A percentile compares a stretch with the other conserved stretches of the same genome.
phyloP scores from a whole-genome alignment of 345 rosid genomes.

The Raphanus sativus region DNA sequence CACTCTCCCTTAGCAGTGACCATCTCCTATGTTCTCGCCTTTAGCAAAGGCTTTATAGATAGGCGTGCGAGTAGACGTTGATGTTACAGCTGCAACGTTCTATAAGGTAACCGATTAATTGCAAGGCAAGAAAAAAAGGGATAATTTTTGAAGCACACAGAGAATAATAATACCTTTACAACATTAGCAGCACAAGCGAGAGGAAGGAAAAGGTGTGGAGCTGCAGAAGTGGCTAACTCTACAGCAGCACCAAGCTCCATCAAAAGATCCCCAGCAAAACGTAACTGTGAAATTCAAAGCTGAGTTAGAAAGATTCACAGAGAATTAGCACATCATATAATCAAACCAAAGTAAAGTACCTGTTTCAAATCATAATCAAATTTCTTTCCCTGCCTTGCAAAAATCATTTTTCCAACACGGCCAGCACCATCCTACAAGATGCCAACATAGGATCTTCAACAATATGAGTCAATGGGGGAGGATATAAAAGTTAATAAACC shows the following conservation, averaged over 20 bases:
- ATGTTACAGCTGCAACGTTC: slow-evolving; percentile 99
- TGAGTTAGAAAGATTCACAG: slow-evolving; percentile 16
- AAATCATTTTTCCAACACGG: slow-evolving; percentile 96
- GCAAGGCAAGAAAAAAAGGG: no score
- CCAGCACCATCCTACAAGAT: slow-evolving; percentile 89
- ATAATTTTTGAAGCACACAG: no score
- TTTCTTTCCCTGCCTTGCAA: slow-evolving; percentile 93
- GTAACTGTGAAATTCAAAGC: slow-evolving; percentile 51
- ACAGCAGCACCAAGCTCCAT: slow-evolving; percentile 98
- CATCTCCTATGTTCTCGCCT: slow-evolving; percentile 99
- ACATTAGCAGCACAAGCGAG: slow-evolving; percentile 97
- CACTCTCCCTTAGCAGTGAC: slow-evolving; percentile 99
- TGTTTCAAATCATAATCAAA: slow-evolving; percentile 97
- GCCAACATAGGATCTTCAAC: background rate
- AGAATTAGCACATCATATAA: background rate
- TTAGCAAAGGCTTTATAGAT: slow-evolving; percentile 97
- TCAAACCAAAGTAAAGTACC: slow-evolving; percentile 37
- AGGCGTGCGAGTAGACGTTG: slow-evolving; percentile 96
- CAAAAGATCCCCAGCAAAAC: slow-evolving; percentile 90
- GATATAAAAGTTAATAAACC: slow-evolving; percentile 37
- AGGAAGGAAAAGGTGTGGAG: slow-evolving; percentile 97
- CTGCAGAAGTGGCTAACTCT: slow-evolving; percentile 88
- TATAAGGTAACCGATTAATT: slow-evolving; percentile 4
- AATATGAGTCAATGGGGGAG: background rate
- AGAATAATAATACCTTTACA: slow-evolving; percentile 59